These are phyloP conservation scores for Acanthamoeba polyphaga DNA, from an alignment of 208 protist genomes.

Conservation along the genomic window DNA sequence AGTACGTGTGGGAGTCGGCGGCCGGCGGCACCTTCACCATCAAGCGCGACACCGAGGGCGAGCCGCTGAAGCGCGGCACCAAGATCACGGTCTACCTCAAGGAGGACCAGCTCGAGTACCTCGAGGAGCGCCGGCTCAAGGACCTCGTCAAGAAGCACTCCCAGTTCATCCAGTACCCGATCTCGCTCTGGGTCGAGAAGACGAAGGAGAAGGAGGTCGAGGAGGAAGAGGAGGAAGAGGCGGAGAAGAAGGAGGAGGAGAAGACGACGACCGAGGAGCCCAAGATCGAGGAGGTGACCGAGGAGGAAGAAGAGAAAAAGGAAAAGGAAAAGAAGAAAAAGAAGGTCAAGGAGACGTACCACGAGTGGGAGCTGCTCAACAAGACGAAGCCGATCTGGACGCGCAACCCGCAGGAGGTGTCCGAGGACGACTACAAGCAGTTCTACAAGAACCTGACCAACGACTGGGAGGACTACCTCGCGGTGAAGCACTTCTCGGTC, in stretches of 20 bases:
- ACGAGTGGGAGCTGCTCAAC: slow-evolving; percentile 98
- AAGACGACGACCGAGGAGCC: slow-evolving; percentile 82
- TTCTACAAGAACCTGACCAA: slow-evolving; percentile 99
- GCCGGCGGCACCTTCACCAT: slow-evolving; percentile 99
- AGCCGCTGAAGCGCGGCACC: slow-evolving; percentile 96
- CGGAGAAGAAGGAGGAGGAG: slow-evolving; percentile 81
- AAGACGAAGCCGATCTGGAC: slow-evolving; percentile 99
- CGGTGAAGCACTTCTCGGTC: slow-evolving; percentile 98
- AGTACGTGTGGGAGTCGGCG: slow-evolving; percentile 98
- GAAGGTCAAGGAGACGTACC: slow-evolving; percentile 91
- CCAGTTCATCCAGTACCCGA: slow-evolving; percentile 99
- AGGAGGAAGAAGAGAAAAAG: slow-evolving; percentile 87
- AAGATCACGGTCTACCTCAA: slow-evolving; percentile 98
- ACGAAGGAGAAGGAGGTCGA: slow-evolving; percentile 97
- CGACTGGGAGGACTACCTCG: slow-evolving; percentile 98
- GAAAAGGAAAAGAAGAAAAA: slow-evolving; percentile 88
- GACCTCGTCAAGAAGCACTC: slow-evolving; percentile 99
- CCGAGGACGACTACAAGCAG: slow-evolving; percentile 98
- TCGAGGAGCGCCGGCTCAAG: slow-evolving; percentile 95
- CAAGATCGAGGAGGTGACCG: slow-evolving; percentile 89
- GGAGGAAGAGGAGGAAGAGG: slow-evolving; percentile 91
- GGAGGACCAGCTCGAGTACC: slow-evolving; percentile 97
- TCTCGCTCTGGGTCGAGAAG: slow-evolving; percentile 96
- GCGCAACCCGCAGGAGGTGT: slow-evolving; percentile 96
- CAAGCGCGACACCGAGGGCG: slow-evolving; percentile 88